Conservation (phyloP, 208 protist genomes). For the Phytomonas francai region DNA sequence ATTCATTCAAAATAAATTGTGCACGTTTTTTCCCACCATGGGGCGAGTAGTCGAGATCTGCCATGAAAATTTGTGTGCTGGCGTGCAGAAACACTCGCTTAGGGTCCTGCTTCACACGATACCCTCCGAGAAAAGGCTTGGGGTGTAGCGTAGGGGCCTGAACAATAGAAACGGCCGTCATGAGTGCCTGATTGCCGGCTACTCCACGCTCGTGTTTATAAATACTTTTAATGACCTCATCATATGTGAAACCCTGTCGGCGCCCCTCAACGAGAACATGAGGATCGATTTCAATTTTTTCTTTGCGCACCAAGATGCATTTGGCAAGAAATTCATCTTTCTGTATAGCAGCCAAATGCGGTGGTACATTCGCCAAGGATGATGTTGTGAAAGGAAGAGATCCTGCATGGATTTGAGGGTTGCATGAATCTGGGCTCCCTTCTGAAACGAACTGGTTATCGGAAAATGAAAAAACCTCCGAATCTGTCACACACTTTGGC, state of each 20-base stretch:
- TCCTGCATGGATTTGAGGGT: neutral
- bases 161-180: conserved; percentile 16
- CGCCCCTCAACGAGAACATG: conserved; percentile 44
- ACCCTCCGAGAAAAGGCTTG: conserved; percentile 92
- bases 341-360: conserved; percentile 36
- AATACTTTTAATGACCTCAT: conserved; percentile 43
- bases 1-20: conserved; percentile 8
- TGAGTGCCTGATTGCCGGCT: conserved; percentile 4
- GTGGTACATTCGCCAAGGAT: conserved; percentile 23
- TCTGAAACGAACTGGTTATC: neutral
- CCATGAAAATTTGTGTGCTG: conserved; percentile 81
- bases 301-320: conserved; percentile 43
- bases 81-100: conserved; percentile 85
- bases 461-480: neutral
- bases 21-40: neutral
- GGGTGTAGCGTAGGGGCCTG: neutral
- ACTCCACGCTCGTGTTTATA: conserved; percentile 14
- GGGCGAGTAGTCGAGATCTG: conserved; percentile 54
- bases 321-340: conserved; percentile 34
- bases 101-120: conserved; percentile 63
- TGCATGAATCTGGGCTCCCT: conserved; percentile 8
- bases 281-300: conserved; percentile 31
- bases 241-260: conserved; percentile 48
- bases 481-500: neutral
- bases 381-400: neutral